These are phyloP conservation scores for Cylindricascospora bacillispora DNA, from an alignment of 1,139 yeast genomes.

Conservation along the genomic window DNA sequence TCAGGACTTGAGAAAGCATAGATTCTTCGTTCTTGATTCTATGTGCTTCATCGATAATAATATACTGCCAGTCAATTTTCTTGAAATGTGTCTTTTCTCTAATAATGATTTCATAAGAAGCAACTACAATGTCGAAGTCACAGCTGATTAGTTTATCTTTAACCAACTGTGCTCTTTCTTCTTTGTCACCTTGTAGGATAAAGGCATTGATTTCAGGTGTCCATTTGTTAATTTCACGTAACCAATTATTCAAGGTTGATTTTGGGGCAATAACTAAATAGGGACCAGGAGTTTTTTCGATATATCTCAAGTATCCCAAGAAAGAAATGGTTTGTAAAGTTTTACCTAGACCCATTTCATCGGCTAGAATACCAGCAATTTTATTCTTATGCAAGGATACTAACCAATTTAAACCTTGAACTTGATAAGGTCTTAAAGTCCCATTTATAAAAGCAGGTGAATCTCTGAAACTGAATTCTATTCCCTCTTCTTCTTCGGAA, in stretches of 20 bases:
- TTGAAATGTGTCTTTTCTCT: conserved; percentile 53
- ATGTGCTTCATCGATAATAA: conserved; percentile 72
- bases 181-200: conserved; percentile 64
- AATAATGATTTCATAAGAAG: conserved; percentile 69
- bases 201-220: conserved; percentile 63
- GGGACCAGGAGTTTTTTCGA: conserved; percentile 53
- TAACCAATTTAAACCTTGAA: conserved; percentile 90
- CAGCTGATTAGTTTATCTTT: conserved; percentile 40
- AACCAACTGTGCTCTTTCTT: conserved; percentile 42
- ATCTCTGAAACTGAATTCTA: conserved; percentile 14
- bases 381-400: conserved; percentile 72
- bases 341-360: conserved; percentile 97
- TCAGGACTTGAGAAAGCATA: conserved; percentile 57
- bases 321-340: conserved; percentile 88
- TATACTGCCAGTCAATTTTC: conserved; percentile 62
- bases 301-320: conserved; percentile 55
- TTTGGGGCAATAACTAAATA: conserved; percentile 67
- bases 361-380: conserved; percentile 86
- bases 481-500: conserved; percentile 3
- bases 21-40: conserved; percentile 72
- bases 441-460: conserved; percentile 27
- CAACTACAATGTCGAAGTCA: conserved; percentile 59
- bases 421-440: conserved; percentile 63
- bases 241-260: conserved; percentile 72
- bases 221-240: conserved; percentile 65